phyloP scores from a whole-genome alignment of 768 basidiomycete genomes.

The Boletus reticuloceps region DNA sequence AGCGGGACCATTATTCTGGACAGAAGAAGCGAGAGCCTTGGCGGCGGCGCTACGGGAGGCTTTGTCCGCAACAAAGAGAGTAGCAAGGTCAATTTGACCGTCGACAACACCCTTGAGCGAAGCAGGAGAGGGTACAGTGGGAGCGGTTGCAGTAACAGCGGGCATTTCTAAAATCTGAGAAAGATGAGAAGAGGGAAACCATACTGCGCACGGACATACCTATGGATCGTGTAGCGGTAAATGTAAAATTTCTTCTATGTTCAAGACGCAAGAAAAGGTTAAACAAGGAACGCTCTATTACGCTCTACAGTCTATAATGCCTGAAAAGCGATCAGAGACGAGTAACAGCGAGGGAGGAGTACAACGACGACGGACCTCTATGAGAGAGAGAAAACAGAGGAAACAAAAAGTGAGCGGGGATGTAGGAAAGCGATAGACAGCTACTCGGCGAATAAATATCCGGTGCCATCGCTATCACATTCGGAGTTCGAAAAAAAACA shows the following conservation, averaged over 20 bases:
- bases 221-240: slow-evolving; percentile 36
- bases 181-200: neutral
- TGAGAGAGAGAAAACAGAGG: slow-evolving; percentile 17
- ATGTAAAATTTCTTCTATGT: slow-evolving; percentile 35
- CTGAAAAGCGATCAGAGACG: slow-evolving; percentile 21
- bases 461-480: neutral
- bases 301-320: slow-evolving; percentile 42
- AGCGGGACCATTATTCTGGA: slow-evolving; percentile 81
- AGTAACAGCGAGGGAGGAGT: neutral
- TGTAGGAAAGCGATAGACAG: slow-evolving; percentile 14
- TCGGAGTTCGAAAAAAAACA: slow-evolving; percentile 33
- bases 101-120: slow-evolving; percentile 70
- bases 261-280: slow-evolving; percentile 44
- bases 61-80: slow-evolving; percentile 86
- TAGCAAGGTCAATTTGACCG: slow-evolving; percentile 65
- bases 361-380: slow-evolving; percentile 31
- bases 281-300: slow-evolving; percentile 67
- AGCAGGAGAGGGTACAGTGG: slow-evolving; percentile 57
- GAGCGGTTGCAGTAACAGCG: slow-evolving; percentile 66
- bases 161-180: slow-evolving; percentile 70
- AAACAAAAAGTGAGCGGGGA: slow-evolving; percentile 33
- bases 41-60: slow-evolving; percentile 72
- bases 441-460: slow-evolving; percentile 10
- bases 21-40: slow-evolving; percentile 63
- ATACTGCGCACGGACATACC: slow-evolving; percentile 34